A percentile compares a stretch with the other conserved stretches of the same genome.
Evolutionary conservation across 768 basidiomycete species (phyloP).

Genomic region (Phaeotremella skinneri): DNA sequence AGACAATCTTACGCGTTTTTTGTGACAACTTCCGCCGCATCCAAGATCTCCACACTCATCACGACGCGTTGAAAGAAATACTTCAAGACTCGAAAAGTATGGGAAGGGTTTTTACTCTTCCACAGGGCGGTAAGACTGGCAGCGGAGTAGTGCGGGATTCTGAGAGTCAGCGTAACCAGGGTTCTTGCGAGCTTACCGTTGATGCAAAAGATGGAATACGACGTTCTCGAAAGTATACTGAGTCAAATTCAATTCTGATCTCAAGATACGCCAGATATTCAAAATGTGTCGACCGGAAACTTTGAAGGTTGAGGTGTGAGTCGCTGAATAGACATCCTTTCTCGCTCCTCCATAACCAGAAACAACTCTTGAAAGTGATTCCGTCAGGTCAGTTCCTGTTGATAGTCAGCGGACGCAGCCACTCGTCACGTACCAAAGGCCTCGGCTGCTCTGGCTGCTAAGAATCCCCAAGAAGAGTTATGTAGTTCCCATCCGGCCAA

Average conservation of each 20-base stretch:
- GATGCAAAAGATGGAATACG: constrained; percentile 72
- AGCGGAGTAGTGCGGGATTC: constrained; percentile 72
- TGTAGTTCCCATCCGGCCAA: constrained; percentile 91
- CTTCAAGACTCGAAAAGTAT: constrained; percentile 59
- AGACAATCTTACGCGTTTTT: constrained; percentile 73
- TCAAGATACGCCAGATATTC: constrained; percentile 89
- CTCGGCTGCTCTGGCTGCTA: constrained; percentile 62
- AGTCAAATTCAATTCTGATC: constrained; percentile 71
- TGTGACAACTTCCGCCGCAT: constrained; percentile 74
- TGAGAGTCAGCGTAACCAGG: constrained; percentile 45
- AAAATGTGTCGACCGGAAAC: constrained; percentile 85
- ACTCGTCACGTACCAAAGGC: constrained; percentile 40
- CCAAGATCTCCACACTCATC: constrained; percentile 74
- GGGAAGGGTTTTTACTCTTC: constrained; percentile 60
- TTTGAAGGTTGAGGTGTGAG: constrained; percentile 76
- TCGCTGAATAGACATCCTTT: constrained; percentile 62
- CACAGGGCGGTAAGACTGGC: constrained; percentile 69
- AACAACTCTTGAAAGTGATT: constrained; percentile 74
- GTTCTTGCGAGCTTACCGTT: constrained; percentile 58
- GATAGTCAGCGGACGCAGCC: constrained; percentile 17
- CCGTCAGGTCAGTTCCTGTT: constrained; percentile 68
- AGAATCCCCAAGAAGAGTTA: constrained; percentile 82
- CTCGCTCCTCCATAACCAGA: constrained; percentile 41
- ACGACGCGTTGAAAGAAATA: constrained; percentile 67
- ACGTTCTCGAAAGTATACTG: constrained; percentile 89